Percentiles rank a stretch among this genome's conserved stretches.
These are phyloP conservation scores for Dothiorella sarmentorum DNA, from an alignment of 2,329 filamentous ascomycete genomes.

Conservation along the genomic window DNA sequence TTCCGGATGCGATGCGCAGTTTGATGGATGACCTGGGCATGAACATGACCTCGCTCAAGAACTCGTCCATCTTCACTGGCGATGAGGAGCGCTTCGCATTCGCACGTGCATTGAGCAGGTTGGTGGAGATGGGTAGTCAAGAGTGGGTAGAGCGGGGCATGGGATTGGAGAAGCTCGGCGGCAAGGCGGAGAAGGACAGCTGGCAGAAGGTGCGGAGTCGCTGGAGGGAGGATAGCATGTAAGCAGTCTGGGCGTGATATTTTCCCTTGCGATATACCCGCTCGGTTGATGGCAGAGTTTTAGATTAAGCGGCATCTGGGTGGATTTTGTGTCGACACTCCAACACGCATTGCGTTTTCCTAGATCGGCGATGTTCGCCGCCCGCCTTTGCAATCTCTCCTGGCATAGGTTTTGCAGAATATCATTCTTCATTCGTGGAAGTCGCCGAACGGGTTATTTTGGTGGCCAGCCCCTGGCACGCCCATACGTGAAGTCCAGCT, in stretches of 20 bases:
- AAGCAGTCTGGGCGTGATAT: constrained; percentile 1
- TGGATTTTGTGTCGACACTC: not conserved
- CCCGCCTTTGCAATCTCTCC: constrained; percentile 1
- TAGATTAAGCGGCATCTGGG: constrained; percentile 2
- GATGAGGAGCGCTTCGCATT: constrained; percentile 98
- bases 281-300: constrained; percentile 7
- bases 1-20: constrained; percentile 69
- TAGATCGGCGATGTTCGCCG: not conserved
- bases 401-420: not conserved
- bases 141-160: constrained; percentile 88
- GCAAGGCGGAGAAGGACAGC: constrained; percentile 61
- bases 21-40: constrained; percentile 86
- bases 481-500: not conserved
- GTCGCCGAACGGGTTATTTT: not conserved
- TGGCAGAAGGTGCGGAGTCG: constrained; percentile 64
- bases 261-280: constrained; percentile 1
- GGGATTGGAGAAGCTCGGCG: constrained; percentile 61
- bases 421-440: not conserved
- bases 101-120: constrained; percentile 75
- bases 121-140: constrained; percentile 89
- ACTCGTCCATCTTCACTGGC: constrained; percentile 81
- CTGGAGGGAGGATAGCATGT: constrained; percentile 51
- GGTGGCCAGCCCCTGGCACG: not conserved
- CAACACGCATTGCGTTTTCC: constrained; percentile 2
- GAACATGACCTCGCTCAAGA: constrained; percentile 80